Evolutionary conservation across 106 monocot species (phyloP).

Genomic region (Allium sativum): DNA sequence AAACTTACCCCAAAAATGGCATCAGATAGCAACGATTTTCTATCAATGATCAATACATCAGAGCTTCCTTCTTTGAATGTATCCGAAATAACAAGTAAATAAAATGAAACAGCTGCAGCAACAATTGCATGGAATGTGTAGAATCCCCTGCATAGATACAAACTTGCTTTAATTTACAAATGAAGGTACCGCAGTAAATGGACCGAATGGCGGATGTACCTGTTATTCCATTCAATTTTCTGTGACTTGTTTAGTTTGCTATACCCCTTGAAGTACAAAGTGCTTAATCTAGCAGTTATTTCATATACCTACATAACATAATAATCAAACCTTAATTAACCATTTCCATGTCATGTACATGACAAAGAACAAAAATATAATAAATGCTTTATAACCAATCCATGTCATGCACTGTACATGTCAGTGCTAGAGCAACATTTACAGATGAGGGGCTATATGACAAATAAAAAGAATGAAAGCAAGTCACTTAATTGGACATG

Average conservation of each 20-base stretch:
- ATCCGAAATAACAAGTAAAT: conserved; percentile 63
- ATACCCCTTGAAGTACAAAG: conserved; percentile 36
- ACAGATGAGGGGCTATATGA: too few species aligned
- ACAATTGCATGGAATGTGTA: conserved; percentile 83
- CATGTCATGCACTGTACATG: too few species aligned
- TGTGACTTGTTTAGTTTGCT: conserved; percentile 26
- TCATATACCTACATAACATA: conserved; percentile 45
- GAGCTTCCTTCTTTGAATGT: conserved; percentile 41
- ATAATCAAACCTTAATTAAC: background rate
- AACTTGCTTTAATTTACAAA: background rate
- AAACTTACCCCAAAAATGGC: conserved; percentile 63
- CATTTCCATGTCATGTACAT: background rate
- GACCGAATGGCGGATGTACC: conserved; percentile 21
- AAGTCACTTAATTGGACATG: too few species aligned
- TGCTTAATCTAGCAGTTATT: conserved; percentile 35
- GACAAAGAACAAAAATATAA: too few species aligned
- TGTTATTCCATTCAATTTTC: conserved; percentile 79
- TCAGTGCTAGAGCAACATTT: too few species aligned
- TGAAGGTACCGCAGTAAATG: background rate
- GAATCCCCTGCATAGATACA: conserved; percentile 43
- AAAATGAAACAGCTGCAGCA: conserved; percentile 61
- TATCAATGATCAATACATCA: conserved; percentile 25
- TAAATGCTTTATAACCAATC: too few species aligned
- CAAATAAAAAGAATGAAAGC: too few species aligned
- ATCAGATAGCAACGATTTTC: conserved; percentile 59